These are phyloP conservation scores for Penicillium glabrum DNA, from an alignment of 2,329 filamentous ascomycete species.

Conservation along the genomic window DNA sequence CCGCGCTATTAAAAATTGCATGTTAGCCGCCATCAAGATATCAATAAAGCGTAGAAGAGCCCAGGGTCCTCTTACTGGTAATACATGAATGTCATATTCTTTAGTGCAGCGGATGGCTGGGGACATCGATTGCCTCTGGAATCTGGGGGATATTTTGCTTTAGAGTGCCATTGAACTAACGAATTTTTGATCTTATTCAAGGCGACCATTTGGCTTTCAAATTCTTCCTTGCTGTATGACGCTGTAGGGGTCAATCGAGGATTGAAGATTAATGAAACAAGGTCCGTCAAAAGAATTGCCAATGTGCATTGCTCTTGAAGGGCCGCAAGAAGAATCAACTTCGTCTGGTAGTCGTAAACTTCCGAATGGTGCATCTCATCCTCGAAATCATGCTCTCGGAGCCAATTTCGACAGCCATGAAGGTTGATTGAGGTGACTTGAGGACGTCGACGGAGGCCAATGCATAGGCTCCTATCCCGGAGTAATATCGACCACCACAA, in stretches of 20 bases:
- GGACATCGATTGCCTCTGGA: slow-evolving; percentile 23
- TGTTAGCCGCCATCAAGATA: not conserved
- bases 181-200: slow-evolving; percentile 16
- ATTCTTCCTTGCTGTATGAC: slow-evolving; percentile 11
- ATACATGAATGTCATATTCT: slow-evolving; percentile 53
- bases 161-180: slow-evolving; percentile 20
- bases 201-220: slow-evolving; percentile 7
- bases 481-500: slow-evolving; percentile 59
- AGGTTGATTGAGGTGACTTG: slow-evolving; percentile 52
- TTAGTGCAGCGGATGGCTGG: slow-evolving; percentile 48
- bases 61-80: slow-evolving; percentile 45
- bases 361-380: slow-evolving; percentile 48
- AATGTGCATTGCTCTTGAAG: slow-evolving; percentile 50
- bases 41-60: accelerated
- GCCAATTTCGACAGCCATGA: slow-evolving; percentile 40
- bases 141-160: not conserved
- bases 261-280: slow-evolving; percentile 47
- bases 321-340: slow-evolving; percentile 46
- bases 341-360: slow-evolving; percentile 50
- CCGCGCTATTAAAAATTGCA: slow-evolving; percentile 32
- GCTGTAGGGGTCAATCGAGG: slow-evolving; percentile 23
- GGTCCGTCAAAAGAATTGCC: slow-evolving; percentile 49
- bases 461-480: slow-evolving; percentile 51
- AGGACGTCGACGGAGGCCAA: slow-evolving; percentile 53
- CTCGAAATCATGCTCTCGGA: slow-evolving; percentile 47